phyloP scores from a whole-genome alignment of 495 filamentous ascomycete species.

The Astrothelium macrocarpum region DNA sequence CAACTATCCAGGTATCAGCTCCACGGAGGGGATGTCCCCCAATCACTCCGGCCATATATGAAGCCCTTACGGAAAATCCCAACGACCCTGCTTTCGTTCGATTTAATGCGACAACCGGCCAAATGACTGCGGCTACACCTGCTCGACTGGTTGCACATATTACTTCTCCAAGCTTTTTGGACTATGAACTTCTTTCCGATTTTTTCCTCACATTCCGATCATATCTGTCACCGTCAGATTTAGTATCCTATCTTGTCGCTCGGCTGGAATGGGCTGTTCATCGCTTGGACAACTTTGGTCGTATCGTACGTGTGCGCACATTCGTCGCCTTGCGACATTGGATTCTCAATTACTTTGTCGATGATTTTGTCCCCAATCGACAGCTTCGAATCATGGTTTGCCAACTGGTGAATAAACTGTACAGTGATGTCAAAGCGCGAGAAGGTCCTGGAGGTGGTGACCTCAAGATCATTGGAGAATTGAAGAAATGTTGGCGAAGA shows the following conservation, averaged over 20 bases:
- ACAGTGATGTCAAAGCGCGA: conserved; percentile 47
- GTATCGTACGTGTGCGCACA: conserved; percentile 84
- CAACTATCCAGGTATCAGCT: conserved; percentile 37
- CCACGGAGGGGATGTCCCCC: conserved; percentile 28
- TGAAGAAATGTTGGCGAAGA: conserved; percentile 95
- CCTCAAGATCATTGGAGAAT: conserved; percentile 80
- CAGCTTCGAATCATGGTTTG: conserved; percentile 73
- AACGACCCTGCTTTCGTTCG: conserved; percentile 79
- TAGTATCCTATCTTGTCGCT: conserved; percentile 73
- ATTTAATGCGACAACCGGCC: conserved; percentile 58
- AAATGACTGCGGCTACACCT: conserved; percentile 83
- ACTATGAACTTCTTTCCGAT: conserved; percentile 95
- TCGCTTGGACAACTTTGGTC: conserved; percentile 71
- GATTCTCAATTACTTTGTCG: conserved; percentile 96
- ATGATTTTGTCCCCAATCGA: conserved; percentile 86
- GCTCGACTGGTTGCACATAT: conserved; percentile 94
- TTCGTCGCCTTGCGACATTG: conserved; percentile 96
- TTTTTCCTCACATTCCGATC: conserved; percentile 94
- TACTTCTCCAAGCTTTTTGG: conserved; percentile 87
- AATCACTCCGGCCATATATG: conserved; percentile 58
- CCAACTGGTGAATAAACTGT: conserved; percentile 67
- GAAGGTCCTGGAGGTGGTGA: conserved; percentile 58
- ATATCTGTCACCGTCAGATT: conserved; percentile 65
- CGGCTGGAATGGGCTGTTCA: conserved; percentile 81
- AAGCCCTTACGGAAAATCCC: conserved; percentile 58